Percentiles rank a stretch among this genome's conserved stretches.
Conservation (phyloP, 345 rosid genomes). For the Bretschneidera sinensis region DNA sequence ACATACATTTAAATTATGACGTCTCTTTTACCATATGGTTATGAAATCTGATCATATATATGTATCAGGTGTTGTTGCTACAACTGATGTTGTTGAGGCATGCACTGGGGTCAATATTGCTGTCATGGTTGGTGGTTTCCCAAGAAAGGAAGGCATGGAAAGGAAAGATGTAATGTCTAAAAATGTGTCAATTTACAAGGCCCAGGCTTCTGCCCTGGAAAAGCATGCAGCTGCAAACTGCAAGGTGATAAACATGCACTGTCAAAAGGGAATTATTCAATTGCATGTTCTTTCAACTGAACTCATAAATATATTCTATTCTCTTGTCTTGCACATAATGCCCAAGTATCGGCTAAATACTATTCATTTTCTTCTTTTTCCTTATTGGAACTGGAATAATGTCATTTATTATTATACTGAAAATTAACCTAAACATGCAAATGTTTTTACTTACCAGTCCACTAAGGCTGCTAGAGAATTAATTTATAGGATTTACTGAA, state of each 20-base stretch:
- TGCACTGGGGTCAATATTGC: constrained; percentile 91
- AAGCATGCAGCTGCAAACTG: constrained; percentile 89
- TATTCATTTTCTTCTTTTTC: background rate
- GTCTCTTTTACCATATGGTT: constrained; percentile 5
- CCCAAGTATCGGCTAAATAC: background rate
- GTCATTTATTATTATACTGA: too few relatives aligned
- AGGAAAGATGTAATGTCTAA: constrained; percentile 98
- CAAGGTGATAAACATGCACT: constrained; percentile 49
- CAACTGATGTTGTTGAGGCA: constrained; percentile 91
- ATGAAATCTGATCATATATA: constrained; percentile 12
- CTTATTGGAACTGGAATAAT: background rate
- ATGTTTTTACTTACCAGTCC: too few relatives aligned
- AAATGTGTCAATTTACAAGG: constrained; percentile 93
- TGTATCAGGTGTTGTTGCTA: constrained; percentile 88
- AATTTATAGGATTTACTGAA: background rate
- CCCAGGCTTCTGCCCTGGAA: constrained; percentile 96
- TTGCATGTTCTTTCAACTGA: too few relatives aligned
- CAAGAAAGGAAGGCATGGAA: constrained; percentile 99
- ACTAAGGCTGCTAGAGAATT: background rate
- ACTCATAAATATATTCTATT: too few relatives aligned
- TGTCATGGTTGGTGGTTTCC: constrained; percentile 99
- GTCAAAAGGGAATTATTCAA: background rate
- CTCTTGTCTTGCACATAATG: background rate
- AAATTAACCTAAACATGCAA: background rate
- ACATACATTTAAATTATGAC: background rate